Conservation (phyloP, 2,329 filamentous ascomycete species). For the Aspergillus puulaauensis region DNA sequence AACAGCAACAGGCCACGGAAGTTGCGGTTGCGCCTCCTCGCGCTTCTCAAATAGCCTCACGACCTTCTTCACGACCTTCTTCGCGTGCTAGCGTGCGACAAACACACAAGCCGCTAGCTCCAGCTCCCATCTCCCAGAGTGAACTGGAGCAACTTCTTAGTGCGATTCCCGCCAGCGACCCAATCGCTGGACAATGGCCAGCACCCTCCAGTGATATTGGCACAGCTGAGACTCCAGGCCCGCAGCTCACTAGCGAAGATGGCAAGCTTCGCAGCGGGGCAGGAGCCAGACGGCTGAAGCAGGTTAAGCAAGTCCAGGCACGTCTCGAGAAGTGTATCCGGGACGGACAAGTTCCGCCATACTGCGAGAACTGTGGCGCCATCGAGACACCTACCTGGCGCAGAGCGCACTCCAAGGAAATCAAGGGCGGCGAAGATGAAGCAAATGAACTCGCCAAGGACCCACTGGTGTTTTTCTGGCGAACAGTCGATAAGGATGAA, state of each 20-base stretch:
- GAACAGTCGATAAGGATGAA: slow-evolving; percentile 62
- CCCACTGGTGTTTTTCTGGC: slow-evolving; percentile 72
- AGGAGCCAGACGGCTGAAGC: slow-evolving; percentile 66
- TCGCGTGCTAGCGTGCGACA: slow-evolving; percentile 37
- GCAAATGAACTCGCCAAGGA: slow-evolving; percentile 72
- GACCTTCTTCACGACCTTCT: slow-evolving; percentile 38
- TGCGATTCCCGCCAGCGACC: slow-evolving; percentile 53
- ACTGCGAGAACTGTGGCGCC: slow-evolving; percentile 87
- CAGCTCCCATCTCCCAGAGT: slow-evolving; percentile 36
- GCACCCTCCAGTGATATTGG: slow-evolving; percentile 45
- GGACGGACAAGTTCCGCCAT: slow-evolving; percentile 82
- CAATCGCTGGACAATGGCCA: slow-evolving; percentile 25
- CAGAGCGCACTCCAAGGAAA: slow-evolving; percentile 80
- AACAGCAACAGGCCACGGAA: slow-evolving; percentile 17
- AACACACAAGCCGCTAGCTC: slow-evolving; percentile 38
- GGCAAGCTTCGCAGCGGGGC: slow-evolving; percentile 46
- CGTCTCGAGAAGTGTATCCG: slow-evolving; percentile 61
- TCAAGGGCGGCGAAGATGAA: slow-evolving; percentile 67
- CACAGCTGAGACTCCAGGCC: slow-evolving; percentile 39
- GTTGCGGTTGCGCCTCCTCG: slow-evolving; percentile 22
- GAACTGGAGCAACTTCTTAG: slow-evolving; percentile 32
- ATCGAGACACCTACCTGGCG: slow-evolving; percentile 97
- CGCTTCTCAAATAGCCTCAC: slow-evolving; percentile 30
- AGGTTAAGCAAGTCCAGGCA: slow-evolving; percentile 62
- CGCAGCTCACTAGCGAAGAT: slow-evolving; percentile 30